These are phyloP conservation scores for Alternaria burnsii DNA, from an alignment of 2,329 filamentous ascomycete genomes.

Conservation along the genomic window DNA sequence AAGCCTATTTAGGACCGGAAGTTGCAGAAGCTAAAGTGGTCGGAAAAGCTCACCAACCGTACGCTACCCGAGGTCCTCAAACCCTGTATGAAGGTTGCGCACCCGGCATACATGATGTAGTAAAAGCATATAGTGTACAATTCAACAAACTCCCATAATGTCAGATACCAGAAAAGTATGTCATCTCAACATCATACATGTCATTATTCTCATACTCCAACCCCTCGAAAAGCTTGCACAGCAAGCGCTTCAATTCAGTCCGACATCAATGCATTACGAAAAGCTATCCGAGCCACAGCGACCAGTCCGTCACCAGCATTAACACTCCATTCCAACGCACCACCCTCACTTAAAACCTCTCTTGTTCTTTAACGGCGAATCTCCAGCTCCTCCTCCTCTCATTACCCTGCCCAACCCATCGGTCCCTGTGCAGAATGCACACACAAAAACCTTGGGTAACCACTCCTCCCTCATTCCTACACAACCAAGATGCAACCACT, in stretches of 20 bases:
- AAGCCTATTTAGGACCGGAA: too few species aligned
- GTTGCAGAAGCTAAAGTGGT: too few species aligned
- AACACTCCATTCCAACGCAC: not conserved
- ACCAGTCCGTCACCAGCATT: not conserved
- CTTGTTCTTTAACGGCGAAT: not conserved
- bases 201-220: not conserved
- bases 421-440: slow-evolving; percentile 51
- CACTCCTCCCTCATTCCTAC: slow-evolving; percentile 62
- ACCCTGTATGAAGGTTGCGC: too few species aligned
- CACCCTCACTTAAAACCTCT: not conserved
- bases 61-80: too few species aligned
- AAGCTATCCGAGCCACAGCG: too few species aligned
- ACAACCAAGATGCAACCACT: slow-evolving; percentile 68
- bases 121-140: not conserved
- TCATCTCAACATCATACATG: not conserved
- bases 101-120: not conserved
- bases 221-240: not conserved
- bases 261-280: not conserved
- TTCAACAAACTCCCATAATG: not conserved
- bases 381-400: not conserved
- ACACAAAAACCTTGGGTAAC: slow-evolving; percentile 53
- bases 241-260: not conserved
- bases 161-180: not conserved
- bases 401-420: slow-evolving; percentile 7
- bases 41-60: too few species aligned